A percentile compares a stretch with the other conserved stretches of the same genome.
These are phyloP conservation scores for Leptographium galeiforme DNA, from an alignment of 2,329 filamentous ascomycete species.

Conservation along the genomic window DNA sequence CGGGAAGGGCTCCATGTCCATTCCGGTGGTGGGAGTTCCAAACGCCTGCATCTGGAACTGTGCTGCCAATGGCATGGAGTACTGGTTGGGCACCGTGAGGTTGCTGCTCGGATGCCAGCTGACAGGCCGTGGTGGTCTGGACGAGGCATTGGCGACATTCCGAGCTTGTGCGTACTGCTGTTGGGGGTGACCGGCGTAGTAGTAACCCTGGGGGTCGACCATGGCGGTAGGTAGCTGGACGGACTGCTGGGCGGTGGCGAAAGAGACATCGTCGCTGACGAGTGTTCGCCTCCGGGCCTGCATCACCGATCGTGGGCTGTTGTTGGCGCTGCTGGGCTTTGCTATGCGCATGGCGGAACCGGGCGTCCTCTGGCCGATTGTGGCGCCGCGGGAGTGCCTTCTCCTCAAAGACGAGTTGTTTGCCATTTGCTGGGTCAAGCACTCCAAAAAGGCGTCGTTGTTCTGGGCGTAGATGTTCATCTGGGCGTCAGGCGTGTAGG, in stretches of 20 bases:
- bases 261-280: conserved; percentile 29
- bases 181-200: conserved; percentile 12
- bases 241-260: not conserved
- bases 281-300: conserved; percentile 42
- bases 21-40: not conserved
- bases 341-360: conserved; percentile 42
- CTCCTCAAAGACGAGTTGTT: conserved; percentile 27
- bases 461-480: conserved; percentile 17
- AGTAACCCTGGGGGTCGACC: not conserved
- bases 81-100: conserved; percentile 21
- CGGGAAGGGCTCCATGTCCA: conserved; percentile 22
- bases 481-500: conserved; percentile 12
- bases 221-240: not conserved
- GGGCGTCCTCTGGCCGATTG: conserved; percentile 31
- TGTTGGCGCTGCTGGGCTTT: conserved; percentile 50
- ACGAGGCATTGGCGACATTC: not conserved
- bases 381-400: conserved; percentile 34
- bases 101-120: conserved; percentile 61
- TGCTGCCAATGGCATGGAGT: not conserved
- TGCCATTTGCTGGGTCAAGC: conserved; percentile 37
- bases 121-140: conserved; percentile 39
- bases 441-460: conserved; percentile 33
- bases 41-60: conserved; percentile 2
- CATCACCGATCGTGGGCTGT: conserved; percentile 46
- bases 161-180: conserved; percentile 2